These are phyloP conservation scores for Botrytis hyacinthi DNA, from an alignment of 2,329 filamentous ascomycete species.

Conservation along the genomic window DNA sequence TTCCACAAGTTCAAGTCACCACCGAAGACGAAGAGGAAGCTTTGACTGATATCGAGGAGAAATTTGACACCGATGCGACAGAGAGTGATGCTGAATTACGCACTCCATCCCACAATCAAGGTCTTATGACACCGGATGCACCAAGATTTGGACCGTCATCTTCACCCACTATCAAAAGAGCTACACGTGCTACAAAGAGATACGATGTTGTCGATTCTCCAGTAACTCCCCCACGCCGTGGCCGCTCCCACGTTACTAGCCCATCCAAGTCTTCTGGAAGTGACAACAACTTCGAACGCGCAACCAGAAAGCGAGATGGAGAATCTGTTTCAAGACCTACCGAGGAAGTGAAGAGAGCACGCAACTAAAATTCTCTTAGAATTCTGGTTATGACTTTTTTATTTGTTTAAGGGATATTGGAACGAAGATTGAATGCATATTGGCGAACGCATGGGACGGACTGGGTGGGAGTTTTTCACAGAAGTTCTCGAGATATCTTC, in stretches of 20 bases:
- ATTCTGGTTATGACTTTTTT: neutral
- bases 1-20: constrained; percentile 60
- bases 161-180: constrained; percentile 60
- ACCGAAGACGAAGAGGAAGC: constrained; percentile 57
- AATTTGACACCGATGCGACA: constrained; percentile 12
- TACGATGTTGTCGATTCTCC: constrained; percentile 32
- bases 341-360: constrained; percentile 16
- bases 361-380: constrained; percentile 1
- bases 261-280: constrained; percentile 69
- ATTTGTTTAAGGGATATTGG: constrained; percentile 2
- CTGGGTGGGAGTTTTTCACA: constrained; percentile 5
- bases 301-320: constrained; percentile 47
- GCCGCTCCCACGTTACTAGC: constrained; percentile 27
- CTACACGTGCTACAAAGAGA: constrained; percentile 55
- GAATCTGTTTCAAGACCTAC: constrained; percentile 40
- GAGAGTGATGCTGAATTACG: constrained; percentile 12
- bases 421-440: constrained; percentile 5
- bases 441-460: constrained; percentile 5
- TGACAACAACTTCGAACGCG: constrained; percentile 30
- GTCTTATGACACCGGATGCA: constrained; percentile 52
- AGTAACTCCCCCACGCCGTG: constrained; percentile 32
- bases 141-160: constrained; percentile 57
- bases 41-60: constrained; percentile 49
- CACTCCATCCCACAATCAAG: constrained; percentile 31
- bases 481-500: constrained; percentile 3